Base-by-base conservation (phyloP, 108 stramenopile genomes). In the Skeletonema menzelii region DNA sequence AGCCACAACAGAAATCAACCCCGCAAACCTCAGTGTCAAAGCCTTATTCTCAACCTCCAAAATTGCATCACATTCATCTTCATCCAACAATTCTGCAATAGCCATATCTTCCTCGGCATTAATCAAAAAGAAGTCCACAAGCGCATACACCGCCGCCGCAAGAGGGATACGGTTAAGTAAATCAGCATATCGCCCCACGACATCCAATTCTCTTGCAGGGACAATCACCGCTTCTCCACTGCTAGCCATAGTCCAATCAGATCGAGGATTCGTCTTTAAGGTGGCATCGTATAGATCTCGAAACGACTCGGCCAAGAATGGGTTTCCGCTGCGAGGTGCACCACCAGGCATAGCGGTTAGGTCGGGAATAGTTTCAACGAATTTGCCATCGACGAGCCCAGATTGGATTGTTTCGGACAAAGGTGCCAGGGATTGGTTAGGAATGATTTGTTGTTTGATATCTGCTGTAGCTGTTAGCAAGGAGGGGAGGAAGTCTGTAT, bases 61-160 rank as follows among this genome's bases (percentile, higher is more conserved):
- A 27, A 53, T 31, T 2, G 15, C 44, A 31, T 66, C 44, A 22
- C 53, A 58, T 59, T 67, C 60, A 7, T 34, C 66, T n/a, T 76
- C 67, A 26, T 68, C 67, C 63, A 79, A 56, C 59, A 79, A 55
- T 31, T 79, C 70, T 27, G 61, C 66, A 46, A 79, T 67, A 15
- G 77, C 70, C 56, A 79, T 15, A 42, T 79, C 77, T 56, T 79
- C 77, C 27, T 79, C 77, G 17, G 77, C 65, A 67, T 79, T 79
- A 30, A 79, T 67, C 19, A 79, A 53, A 49, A 79, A 79, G 31
- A 79, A 79, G 35, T 79, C 77, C 2, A 79, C 47, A 8, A 70
- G 24, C 2, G 77, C 77, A 63, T 79, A 79, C 6, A 72, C 24
- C 11, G 77, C 70, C 53, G 77, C 77, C 19, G 66, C 70, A 14